Conservation (phyloP, 2,329 filamentous ascomycete genomes). For the Alternaria hordeiaustralica region DNA sequence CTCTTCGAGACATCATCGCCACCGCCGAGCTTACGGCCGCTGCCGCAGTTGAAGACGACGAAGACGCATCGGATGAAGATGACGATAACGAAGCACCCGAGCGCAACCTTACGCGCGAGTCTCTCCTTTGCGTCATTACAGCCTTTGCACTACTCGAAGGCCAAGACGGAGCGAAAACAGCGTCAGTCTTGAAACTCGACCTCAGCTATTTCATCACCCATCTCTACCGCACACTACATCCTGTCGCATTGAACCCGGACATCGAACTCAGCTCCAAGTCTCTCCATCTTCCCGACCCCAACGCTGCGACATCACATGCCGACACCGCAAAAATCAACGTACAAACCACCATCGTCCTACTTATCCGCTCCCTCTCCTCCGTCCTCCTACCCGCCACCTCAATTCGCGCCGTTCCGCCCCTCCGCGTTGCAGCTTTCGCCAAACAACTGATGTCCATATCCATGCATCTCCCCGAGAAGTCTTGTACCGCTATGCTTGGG, state of each 20-base stretch:
- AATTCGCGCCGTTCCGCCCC: constrained; percentile 76
- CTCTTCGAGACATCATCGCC: constrained; percentile 87
- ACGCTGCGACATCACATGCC: constrained; percentile 53
- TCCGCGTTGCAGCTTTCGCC: constrained; percentile 87
- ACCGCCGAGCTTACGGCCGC: constrained; percentile 65
- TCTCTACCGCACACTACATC: constrained; percentile 84
- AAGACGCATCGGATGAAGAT: constrained; percentile 58
- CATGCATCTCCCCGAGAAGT: constrained; percentile 90
- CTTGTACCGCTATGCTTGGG: constrained; percentile 77
- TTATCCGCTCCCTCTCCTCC: constrained; percentile 83
- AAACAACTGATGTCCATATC: constrained; percentile 87
- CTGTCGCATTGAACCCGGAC: constrained; percentile 80
- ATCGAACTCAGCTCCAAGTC: constrained; percentile 82
- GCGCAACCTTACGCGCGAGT: constrained; percentile 80
- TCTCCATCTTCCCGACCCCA: constrained; percentile 72
- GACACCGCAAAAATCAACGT: constrained; percentile 82
- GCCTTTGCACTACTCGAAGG: constrained; percentile 95
- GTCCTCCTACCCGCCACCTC: constrained; percentile 79
- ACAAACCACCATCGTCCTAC: constrained; percentile 90
- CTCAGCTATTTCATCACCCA: constrained; percentile 94
- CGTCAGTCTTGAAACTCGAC: constrained; percentile 82
- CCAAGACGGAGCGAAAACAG: constrained; percentile 87
- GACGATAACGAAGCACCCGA: constrained; percentile 54
- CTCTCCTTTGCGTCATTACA: constrained; percentile 92
- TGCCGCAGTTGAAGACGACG: constrained; percentile 53